Percentiles rank a stretch among this genome's conserved stretches.
Evolutionary conservation across 2,329 filamentous ascomycete species (phyloP).

Genomic region (Ambrosiella cleistominuta): DNA sequence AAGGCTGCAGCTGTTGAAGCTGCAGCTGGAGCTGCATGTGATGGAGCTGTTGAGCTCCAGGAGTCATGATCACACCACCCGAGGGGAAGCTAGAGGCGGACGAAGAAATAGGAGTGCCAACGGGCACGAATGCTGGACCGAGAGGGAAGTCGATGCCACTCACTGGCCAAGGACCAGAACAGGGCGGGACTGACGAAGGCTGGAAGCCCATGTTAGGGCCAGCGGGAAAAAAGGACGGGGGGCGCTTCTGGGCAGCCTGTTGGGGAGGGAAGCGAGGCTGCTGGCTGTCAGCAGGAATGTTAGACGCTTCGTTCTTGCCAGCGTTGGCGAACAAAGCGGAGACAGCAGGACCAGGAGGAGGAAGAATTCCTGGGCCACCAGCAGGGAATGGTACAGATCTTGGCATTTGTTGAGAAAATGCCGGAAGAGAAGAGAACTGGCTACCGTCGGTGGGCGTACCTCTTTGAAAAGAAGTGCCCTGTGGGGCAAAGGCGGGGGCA

Average conservation of each 20-base stretch:
- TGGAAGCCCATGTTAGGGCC: background rate
- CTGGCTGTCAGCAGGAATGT: background rate
- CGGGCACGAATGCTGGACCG: conserved; percentile 4
- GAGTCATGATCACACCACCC: background rate
- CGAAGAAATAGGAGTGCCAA: background rate
- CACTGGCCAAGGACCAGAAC: background rate
- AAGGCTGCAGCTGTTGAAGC: conserved; percentile 1
- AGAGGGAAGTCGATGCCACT: background rate
- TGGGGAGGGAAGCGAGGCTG: background rate
- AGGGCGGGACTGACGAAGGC: background rate
- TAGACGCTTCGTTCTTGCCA: background rate
- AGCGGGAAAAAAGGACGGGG: background rate
- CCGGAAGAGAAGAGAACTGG: background rate
- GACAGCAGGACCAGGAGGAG: background rate
- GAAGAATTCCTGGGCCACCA: background rate
- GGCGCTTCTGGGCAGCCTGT: background rate
- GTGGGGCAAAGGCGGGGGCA: background rate
- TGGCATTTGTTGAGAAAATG: background rate
- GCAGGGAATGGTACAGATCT: background rate
- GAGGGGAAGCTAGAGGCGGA: background rate
- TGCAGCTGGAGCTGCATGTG: conserved; percentile 7
- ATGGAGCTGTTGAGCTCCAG: conserved; percentile 1
- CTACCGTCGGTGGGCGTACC: background rate
- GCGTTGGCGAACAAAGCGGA: background rate
- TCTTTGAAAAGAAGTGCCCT: background rate